Conservation (phyloP, 805 yeast species). For the Kuraishia piskuri region DNA sequence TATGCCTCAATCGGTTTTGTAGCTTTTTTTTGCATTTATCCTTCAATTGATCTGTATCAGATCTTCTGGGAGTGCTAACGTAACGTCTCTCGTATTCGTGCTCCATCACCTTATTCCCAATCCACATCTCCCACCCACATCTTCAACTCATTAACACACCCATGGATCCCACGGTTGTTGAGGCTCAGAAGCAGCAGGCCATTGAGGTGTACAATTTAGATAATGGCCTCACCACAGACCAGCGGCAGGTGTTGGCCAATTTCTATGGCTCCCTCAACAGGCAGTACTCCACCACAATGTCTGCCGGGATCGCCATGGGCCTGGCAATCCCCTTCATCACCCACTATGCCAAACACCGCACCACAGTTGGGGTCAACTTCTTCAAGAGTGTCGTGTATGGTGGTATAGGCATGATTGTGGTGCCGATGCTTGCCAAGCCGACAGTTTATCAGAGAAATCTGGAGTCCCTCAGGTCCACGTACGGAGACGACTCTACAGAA, state of each 20-base stretch:
- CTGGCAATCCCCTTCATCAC: not conserved
- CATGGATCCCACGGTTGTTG: not conserved
- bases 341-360: constrained; percentile 1
- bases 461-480: not conserved
- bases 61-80: no score
- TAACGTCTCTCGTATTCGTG: no score
- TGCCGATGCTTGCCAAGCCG: not conserved
- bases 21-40: no score
- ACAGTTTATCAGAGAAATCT: not conserved
- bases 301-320: not conserved
- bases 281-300: not conserved
- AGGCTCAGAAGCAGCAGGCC: not conserved
- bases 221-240: not conserved
- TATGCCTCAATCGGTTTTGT: no score
- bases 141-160: no score
- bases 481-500: not conserved
- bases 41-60: no score
- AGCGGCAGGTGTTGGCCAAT: not conserved
- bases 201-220: not conserved
- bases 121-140: not conserved
- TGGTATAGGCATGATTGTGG: not conserved
- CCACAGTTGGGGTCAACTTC: constrained; percentile 1
- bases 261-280: not conserved
- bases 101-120: no score
- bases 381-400: not conserved